A percentile compares a stretch with the other conserved stretches of the same genome.
Evolutionary conservation across 495 filamentous ascomycete species (phyloP).

Genomic region (Aspergillus incahuasiensis): DNA sequence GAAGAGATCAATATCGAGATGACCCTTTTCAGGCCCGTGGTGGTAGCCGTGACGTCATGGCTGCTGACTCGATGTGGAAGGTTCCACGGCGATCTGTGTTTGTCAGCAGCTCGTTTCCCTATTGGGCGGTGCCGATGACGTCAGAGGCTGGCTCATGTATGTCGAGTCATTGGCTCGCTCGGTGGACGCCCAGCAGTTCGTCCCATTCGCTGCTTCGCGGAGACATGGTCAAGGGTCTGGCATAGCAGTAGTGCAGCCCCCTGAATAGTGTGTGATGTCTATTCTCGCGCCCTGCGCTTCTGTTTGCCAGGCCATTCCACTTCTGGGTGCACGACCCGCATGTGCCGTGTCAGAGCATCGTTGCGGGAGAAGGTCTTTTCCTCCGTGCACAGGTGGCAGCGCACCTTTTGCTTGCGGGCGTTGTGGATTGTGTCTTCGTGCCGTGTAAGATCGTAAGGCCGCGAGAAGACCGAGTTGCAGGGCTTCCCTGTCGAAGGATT

Average conservation of each 20-base stretch:
- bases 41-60: constrained; percentile 21
- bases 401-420: constrained; percentile 88
- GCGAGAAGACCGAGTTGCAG: constrained; percentile 92
- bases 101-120: constrained; percentile 18
- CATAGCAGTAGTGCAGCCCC: background rate
- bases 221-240: constrained; percentile 1
- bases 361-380: constrained; percentile 95
- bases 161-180: constrained; percentile 12
- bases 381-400: constrained; percentile 90
- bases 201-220: constrained; percentile 10
- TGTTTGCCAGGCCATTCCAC: constrained; percentile 73
- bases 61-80: constrained; percentile 16
- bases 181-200: background rate
- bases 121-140: constrained; percentile 20
- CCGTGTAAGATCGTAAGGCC: constrained; percentile 95
- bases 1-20: background rate
- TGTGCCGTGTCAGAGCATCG: constrained; percentile 87
- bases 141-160: constrained; percentile 22
- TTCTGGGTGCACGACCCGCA: constrained; percentile 85
- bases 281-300: constrained; percentile 37
- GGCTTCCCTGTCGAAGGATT: constrained; percentile 96
- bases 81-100: constrained; percentile 14
- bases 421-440: constrained; percentile 99
- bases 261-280: constrained; percentile 9
- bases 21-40: background rate